Base-by-base conservation (phyloP, 129 eudicot genomes). In the Escallonia herrerae region DNA sequence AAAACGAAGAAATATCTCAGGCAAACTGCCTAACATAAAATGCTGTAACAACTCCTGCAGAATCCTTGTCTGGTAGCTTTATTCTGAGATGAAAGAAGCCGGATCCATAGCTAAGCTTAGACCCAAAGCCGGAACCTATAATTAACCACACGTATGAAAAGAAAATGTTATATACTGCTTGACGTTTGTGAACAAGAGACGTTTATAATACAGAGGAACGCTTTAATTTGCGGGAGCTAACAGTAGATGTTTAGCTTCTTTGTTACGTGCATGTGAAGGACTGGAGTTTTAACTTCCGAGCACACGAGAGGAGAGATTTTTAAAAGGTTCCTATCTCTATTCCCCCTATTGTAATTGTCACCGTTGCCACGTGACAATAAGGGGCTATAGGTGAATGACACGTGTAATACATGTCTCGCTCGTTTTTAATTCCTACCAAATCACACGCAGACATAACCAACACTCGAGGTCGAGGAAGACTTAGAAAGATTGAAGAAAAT, bases 41-140 rank as follows among this genome's bases (percentile, higher is more conserved):
- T 4, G 97, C 84, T 45, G 89, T 84, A 63, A 90, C 87, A 52
- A 87, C 91, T 33, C 95, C 97, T 44, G 85, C 90, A 5, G 84
- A 74, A 60, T 87, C 85, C 52, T 62, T 80, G 49, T 60, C 65
- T 0, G 95, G 91, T 39, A 91, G 41, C 60, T 91, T 91, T 63
- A 91, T 91, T 71, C 66, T 88, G 85, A 91, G 68, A 57, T 73
- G 80, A 67, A 91, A 85, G 74, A 65, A 72, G 6, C 98, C 98
- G 0, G 95, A 88, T 64, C 89, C 87, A 59, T 70, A 91, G 50
- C 71, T 83, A 4, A 72, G 48, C 69, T 83, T 88, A 3, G 98
- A 91, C 2, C 62, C 91, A 56, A 91, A 81, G 2, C 98, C 98
- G 40, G 89, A 57, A 45, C 98, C 98, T 88, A 63, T 5, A 48